A percentile compares a stretch with the other conserved stretches of the same genome.
These are phyloP conservation scores for Lipomyces mesembrius DNA, from an alignment of 805 yeast species.

Conservation along the genomic window DNA sequence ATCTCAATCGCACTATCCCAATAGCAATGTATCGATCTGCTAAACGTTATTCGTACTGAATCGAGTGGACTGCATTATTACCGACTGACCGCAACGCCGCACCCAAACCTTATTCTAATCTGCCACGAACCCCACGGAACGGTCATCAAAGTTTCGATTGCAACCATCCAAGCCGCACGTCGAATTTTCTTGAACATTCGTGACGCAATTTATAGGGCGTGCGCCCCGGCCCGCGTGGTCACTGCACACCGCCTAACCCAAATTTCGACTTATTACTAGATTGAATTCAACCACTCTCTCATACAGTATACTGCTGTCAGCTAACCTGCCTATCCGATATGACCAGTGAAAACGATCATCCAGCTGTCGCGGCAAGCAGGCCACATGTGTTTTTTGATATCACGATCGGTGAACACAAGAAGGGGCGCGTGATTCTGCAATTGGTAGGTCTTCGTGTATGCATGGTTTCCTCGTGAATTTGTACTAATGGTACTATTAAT, in stretches of 20 bases:
- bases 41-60: too few relatives aligned
- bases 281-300: not conserved
- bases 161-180: not conserved
- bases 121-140: not conserved
- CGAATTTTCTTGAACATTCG: not conserved
- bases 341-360: not conserved
- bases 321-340: not conserved
- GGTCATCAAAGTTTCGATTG: not conserved
- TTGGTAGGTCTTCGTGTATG: conserved; percentile 47
- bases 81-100: not conserved
- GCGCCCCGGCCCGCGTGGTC: not conserved
- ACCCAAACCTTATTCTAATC: not conserved
- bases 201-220: not conserved
- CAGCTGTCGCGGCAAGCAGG: conserved; percentile 32
- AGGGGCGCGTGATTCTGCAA: conserved; percentile 81
- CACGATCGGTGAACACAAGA: conserved; percentile 66
- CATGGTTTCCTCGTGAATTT: not conserved
- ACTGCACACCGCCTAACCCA: not conserved
- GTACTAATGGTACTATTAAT: not conserved
- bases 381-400: conserved; percentile 78
- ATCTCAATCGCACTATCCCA: too few relatives aligned
- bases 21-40: too few relatives aligned
- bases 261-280: not conserved
- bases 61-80: too few relatives aligned
- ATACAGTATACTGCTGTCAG: not conserved